phyloP scores from a whole-genome alignment of 2,329 filamentous ascomycete genomes.

The Pseudogymnoascus sp. region DNA sequence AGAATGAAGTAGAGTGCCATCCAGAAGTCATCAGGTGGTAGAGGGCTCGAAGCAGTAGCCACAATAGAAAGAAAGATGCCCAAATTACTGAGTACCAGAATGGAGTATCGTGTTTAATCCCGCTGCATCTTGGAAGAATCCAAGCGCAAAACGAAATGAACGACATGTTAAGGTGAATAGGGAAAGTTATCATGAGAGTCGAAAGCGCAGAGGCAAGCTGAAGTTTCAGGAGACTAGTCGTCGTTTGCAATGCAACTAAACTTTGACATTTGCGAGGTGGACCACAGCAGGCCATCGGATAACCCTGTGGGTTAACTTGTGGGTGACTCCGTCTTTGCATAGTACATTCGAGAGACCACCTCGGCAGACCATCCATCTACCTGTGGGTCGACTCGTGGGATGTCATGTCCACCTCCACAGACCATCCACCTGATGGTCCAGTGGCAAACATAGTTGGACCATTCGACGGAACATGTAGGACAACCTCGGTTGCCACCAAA shows the following conservation, averaged over 20 bases:
- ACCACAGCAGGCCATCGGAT: not conserved
- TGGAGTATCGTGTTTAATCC: conserved; percentile 8
- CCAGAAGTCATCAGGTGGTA: conserved; percentile 9
- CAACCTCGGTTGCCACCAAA: not conserved
- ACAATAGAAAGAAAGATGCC: conserved; percentile 12
- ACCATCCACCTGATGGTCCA: not conserved
- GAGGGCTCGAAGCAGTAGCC: conserved; percentile 8
- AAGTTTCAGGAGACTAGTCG: not conserved
- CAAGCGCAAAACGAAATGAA: conserved; percentile 9
- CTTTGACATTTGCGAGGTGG: not conserved
- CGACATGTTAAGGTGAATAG: conserved; percentile 5
- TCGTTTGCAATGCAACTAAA: not conserved
- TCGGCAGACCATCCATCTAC: not conserved
- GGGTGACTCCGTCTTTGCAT: not conserved
- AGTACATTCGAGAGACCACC: not conserved
- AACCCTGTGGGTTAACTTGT: not conserved
- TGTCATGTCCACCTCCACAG: not conserved
- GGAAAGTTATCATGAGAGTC: not conserved
- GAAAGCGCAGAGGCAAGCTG: not conserved
- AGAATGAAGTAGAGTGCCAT: conserved; percentile 8
- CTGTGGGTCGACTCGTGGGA: not conserved
- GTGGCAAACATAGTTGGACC: not conserved
- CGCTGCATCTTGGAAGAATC: conserved; percentile 8
- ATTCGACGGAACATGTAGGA: not conserved
- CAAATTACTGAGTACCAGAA: conserved; percentile 12